Evolutionary conservation across 2,329 filamentous ascomycete species (phyloP).

Genomic region (Pseudomassariella vexata): DNA sequence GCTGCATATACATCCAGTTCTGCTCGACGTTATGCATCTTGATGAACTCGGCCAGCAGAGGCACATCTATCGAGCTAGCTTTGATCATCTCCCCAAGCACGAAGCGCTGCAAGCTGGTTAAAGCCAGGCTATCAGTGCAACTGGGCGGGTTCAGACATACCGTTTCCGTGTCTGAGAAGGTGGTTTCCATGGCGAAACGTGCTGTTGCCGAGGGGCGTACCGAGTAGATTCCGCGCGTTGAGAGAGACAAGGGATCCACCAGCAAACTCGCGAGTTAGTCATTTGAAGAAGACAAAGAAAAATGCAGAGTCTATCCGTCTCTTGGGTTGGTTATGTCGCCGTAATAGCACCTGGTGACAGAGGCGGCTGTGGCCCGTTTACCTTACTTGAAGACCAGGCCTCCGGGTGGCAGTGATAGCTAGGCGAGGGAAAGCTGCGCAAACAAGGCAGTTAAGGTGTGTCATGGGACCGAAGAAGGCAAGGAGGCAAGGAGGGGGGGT

Average conservation of each 20-base stretch:
- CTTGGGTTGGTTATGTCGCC: too few species aligned
- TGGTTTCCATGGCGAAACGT: conserved; percentile 32
- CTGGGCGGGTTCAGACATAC: conserved; percentile 29
- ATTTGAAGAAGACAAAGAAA: conserved; percentile 21
- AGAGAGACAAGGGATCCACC: conserved; percentile 20
- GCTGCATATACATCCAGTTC: conserved; percentile 42
- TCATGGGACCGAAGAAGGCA: conserved; percentile 2
- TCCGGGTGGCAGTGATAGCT: conserved; percentile 6
- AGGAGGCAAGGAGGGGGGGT: conserved; percentile 2
- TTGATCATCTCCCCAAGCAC: conserved; percentile 55
- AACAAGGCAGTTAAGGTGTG: conserved; percentile 5
- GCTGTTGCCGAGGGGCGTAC: conserved; percentile 14
- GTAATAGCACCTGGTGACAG: too few species aligned
- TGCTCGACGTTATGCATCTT: conserved; percentile 32
- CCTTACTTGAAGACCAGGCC: conserved; percentile 1
- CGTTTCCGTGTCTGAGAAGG: conserved; percentile 47
- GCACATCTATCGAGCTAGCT: conserved; percentile 43
- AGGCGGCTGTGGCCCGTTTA: too few species aligned
- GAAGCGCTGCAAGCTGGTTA: conserved; percentile 42
- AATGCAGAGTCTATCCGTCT: too few species aligned
- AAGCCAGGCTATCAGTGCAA: too few species aligned
- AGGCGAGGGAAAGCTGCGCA: conserved; percentile 5
- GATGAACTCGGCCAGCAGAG: conserved; percentile 41
- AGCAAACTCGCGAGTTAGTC: conserved; percentile 22
- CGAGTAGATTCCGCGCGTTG: conserved; percentile 15